Base-by-base conservation (phyloP, 2,329 filamentous ascomycete species). In the Botrytis paeoniae region DNA sequence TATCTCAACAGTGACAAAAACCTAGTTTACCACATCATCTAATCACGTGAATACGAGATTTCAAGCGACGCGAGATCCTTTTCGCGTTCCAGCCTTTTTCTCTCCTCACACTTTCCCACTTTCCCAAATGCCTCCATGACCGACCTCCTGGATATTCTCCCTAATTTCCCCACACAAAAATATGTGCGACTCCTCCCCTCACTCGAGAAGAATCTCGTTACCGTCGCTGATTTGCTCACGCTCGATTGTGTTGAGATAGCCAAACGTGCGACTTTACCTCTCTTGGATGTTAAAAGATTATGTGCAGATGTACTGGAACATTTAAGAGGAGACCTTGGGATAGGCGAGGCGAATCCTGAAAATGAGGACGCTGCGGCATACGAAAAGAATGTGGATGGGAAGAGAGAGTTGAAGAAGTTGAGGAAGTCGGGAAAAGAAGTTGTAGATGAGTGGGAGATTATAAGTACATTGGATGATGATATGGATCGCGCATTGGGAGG, bases 201-300 rank as follows among this genome's bases (percentile, higher is more conserved):
- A 35, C 88, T 98, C 72, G 95, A 98, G 84, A 89, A 89, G 81
- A 89, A 93, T 78, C 86, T 87, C 69, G 85, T 99, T 80, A 92
- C 92, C 39, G 93, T 92, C 45, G 90, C 89, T 78, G 96, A 99
- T 81, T 88, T 99, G 66, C 87, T 99, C 78, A 93, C 93, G 4
- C 90, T 97, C 75, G 93, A 97, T 80, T 87, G 91, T 6, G 86
- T 91, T 75, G 92, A 97, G 80, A 89, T 98, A 76, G 94, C 94
- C 73, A 96, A 93, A 84, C 92, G 93, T 81, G 95, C 94, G 68
- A 91, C 92, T 76, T 86, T 97, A 29, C 94, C 95, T 4, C 85
- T 95, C 12, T 87, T 92, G 57, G 94, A 98, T 80, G 86, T 98
- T 78, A 92, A 91, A 82, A 89, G 90, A 74, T 85, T 98, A 51